Conservation (phyloP, 257 asterid genomes). For the Paraleonurus japonicus region DNA sequence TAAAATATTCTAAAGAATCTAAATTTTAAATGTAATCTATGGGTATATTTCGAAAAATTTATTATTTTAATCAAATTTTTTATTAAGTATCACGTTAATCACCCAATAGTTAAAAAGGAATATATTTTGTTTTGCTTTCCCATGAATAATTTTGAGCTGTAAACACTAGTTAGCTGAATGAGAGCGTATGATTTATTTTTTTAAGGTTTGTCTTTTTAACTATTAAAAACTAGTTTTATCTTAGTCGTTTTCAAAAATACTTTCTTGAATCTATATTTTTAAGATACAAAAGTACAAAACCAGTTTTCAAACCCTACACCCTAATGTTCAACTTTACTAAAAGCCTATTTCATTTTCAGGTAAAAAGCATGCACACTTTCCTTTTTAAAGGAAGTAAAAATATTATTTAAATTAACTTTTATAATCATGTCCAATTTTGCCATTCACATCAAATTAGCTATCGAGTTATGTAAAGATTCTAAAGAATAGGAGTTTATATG, state of each 20-base stretch:
- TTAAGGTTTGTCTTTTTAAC: neutral
- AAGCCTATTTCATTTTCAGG: neutral
- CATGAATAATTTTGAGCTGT: too few species aligned
- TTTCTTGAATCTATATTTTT: neutral
- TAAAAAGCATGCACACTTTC: slow-evolving; percentile 18
- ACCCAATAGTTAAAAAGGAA: too few species aligned
- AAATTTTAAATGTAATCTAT: too few species aligned
- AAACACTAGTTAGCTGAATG: too few species aligned
- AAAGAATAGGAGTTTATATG: too few species aligned
- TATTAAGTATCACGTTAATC: too few species aligned
- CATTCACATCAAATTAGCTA: neutral
- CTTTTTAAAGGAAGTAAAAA: neutral
- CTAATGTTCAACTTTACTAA: slow-evolving; percentile 11
- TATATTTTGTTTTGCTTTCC: too few species aligned
- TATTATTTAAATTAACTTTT: neutral
- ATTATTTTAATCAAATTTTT: too few species aligned
- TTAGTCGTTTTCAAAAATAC: neutral
- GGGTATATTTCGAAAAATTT: too few species aligned
- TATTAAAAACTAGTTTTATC: neutral
- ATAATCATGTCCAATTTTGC: neutral
- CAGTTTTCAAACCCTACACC: slow-evolving; percentile 16
- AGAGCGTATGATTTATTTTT: neutral
- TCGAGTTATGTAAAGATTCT: too few species aligned
- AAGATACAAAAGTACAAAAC: neutral
- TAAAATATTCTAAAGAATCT: too few species aligned